phyloP scores from a whole-genome alignment of 2,329 filamentous ascomycete genomes.

The Trichoderma atrobrunneum region DNA sequence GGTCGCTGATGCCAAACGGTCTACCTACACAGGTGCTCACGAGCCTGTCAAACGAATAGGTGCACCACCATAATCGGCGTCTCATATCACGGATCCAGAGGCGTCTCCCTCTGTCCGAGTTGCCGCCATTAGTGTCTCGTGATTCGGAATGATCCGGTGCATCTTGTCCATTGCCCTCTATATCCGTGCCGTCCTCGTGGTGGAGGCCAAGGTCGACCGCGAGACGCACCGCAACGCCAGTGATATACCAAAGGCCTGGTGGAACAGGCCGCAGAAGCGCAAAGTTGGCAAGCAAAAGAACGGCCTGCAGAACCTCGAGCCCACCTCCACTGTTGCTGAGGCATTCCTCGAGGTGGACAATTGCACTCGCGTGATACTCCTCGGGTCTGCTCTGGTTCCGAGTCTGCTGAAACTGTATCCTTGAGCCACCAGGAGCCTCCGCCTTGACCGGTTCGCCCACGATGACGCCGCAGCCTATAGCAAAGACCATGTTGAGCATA shows the following conservation, averaged over 20 bases:
- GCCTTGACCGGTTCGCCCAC: conserved; percentile 62
- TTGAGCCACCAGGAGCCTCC: conserved; percentile 37
- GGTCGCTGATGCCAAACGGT: conserved; percentile 92
- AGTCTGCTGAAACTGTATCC: conserved; percentile 31
- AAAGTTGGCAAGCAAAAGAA: conserved; percentile 85
- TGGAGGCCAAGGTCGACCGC: conserved; percentile 90
- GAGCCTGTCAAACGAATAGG: conserved; percentile 90
- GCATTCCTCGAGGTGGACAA: conserved; percentile 85
- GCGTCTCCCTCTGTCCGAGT: conserved; percentile 60
- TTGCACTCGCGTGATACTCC: conserved; percentile 93
- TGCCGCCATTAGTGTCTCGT: conserved; percentile 29
- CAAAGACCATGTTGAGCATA: conserved; percentile 94
- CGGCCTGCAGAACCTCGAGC: conserved; percentile 89
- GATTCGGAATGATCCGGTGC: conserved; percentile 30
- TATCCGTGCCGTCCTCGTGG: conserved; percentile 77
- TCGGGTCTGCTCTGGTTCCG: conserved; percentile 69
- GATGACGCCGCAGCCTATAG: conserved; percentile 91
- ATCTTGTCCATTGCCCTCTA: conserved; percentile 57
- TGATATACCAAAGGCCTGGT: conserved; percentile 95
- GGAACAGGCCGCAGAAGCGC: conserved; percentile 87
- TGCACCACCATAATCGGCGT: conserved; percentile 92
- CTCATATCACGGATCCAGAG: conserved; percentile 86
- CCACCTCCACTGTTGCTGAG: conserved; percentile 83
- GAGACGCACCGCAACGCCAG: conserved; percentile 85
- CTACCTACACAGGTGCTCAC: conserved; percentile 91